These are phyloP conservation scores for Lagenidium giganteum DNA, from an alignment of 352 stramenopile species.

Conservation along the genomic window DNA sequence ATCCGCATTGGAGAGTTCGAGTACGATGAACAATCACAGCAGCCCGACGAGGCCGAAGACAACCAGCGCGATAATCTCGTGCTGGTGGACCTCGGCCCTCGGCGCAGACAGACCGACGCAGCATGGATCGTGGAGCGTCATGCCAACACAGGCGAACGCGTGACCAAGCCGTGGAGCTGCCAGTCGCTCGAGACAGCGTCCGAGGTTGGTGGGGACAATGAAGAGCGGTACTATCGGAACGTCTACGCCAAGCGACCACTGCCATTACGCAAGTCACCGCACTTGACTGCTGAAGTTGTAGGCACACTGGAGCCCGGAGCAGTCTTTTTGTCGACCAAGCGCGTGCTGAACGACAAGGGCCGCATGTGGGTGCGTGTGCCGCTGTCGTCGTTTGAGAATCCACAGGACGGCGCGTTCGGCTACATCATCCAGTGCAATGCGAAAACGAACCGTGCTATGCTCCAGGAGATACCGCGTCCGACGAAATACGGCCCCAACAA, in stretches of 20 bases:
- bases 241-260: constrained; percentile 41
- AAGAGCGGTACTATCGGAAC: constrained; percentile 51
- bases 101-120: constrained; percentile 16
- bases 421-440: constrained; percentile 59
- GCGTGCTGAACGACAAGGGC: constrained; percentile 36
- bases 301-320: constrained; percentile 35
- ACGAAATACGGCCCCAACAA: constrained; percentile 34
- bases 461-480: constrained; percentile 49
- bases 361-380: constrained; percentile 55
- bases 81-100: constrained; percentile 8
- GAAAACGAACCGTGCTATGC: constrained; percentile 57
- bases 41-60: constrained; percentile 6
- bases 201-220: constrained; percentile 16
- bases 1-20: constrained; percentile 19
- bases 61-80: constrained; percentile 8
- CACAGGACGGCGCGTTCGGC: constrained; percentile 34
- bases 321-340: constrained; percentile 35
- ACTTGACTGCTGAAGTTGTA: constrained; percentile 35
- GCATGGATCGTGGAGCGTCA: constrained; percentile 69
- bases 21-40: constrained; percentile 1
- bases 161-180: constrained; percentile 45
- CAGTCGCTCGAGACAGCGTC: constrained; percentile 22
- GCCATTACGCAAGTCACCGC: constrained; percentile 30
- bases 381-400: constrained; percentile 18
- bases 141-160: constrained; percentile 44